Base-by-base conservation (phyloP, 805 yeast genomes). In the Sugiyamaella chiloensis region DNA sequence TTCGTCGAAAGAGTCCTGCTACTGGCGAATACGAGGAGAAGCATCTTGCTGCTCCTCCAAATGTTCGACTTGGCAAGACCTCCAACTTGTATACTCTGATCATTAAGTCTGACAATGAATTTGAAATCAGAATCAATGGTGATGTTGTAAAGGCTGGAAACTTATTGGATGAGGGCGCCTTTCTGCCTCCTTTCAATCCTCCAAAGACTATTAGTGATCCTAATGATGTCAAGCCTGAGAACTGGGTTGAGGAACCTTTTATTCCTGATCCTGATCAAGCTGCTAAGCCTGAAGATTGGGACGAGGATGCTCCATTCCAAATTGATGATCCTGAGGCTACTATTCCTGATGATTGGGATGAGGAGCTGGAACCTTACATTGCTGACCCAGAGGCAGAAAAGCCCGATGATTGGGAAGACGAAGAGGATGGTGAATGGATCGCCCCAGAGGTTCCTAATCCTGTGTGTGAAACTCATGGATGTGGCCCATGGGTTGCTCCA, bases 321-420 rank as follows among this genome's bases (percentile, higher is more conserved):
- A 83, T 90, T 50, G 71, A 78, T 9, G 93, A 90, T 64, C 85
- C 89, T 16, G 66, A 70, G 3, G 85, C 83, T 5, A 59, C 41
- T 5, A 84, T 78, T 64, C 97, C 97, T 5, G 83, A 68, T 23
- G 83, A 77, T 52, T 90, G 97, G 97, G 79, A 80, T 56, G 95
- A 83, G 59, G 73, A 73, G 17, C 75, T 73, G 21, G 75, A 78
- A 8, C 73, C 67, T 51, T 77, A 66, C 51, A 79, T 90, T 48
- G 66, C 75, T 8, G 93, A 89, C 62, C 88, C 95, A 32, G 72
- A 70, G 1, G 83, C 87, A 24, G 60, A 51, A 26, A 77, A 73
- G 58, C 96, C 96, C 16, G 83, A 72, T 39, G 83, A 76, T 60
- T 89, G 96, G 96, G 86, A 86, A 61, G 96, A 87, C 35, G 90